Percentiles rank a stretch among this genome's conserved stretches.
These are phyloP conservation scores for Piloderma croceum DNA, from an alignment of 768 basidiomycete species.

Conservation along the genomic window DNA sequence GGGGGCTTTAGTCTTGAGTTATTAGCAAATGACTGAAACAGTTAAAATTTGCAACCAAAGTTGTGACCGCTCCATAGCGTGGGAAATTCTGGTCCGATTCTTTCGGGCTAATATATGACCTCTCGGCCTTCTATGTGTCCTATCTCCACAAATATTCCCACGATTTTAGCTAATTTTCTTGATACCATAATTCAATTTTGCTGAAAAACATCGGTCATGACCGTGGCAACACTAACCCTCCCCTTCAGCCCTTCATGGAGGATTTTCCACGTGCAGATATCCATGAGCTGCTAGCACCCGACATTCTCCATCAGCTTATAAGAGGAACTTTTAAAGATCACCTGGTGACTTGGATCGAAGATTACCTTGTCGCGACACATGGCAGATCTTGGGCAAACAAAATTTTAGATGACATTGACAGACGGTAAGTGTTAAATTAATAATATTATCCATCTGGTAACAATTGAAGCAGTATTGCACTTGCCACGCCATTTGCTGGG, in stretches of 20 bases:
- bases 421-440: slow-evolving; percentile 16
- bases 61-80: too few relatives aligned
- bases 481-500: slow-evolving; percentile 13
- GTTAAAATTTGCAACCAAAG: too few relatives aligned
- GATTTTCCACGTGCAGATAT: slow-evolving; percentile 31
- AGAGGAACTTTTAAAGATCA: slow-evolving; percentile 34
- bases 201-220: too few relatives aligned
- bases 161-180: neutral
- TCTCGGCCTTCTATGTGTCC: too few relatives aligned
- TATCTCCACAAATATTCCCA: too few relatives aligned
- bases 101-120: too few relatives aligned
- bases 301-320: slow-evolving; percentile 28
- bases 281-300: slow-evolving; percentile 21
- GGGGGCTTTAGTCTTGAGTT: too few relatives aligned
- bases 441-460: neutral
- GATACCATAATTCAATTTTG: neutral
- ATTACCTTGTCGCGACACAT: slow-evolving; percentile 15
- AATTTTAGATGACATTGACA: slow-evolving; percentile 27
- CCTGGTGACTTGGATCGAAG: slow-evolving; percentile 26
- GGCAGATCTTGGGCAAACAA: slow-evolving; percentile 9
- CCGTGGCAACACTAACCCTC: neutral
- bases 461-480: slow-evolving; percentile 14
- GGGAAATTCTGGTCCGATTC: too few relatives aligned
- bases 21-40: too few relatives aligned
- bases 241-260: slow-evolving; percentile 26